These are phyloP conservation scores for Trichoderma erinaceum DNA, from an alignment of 495 filamentous ascomycete species.

Conservation along the genomic window DNA sequence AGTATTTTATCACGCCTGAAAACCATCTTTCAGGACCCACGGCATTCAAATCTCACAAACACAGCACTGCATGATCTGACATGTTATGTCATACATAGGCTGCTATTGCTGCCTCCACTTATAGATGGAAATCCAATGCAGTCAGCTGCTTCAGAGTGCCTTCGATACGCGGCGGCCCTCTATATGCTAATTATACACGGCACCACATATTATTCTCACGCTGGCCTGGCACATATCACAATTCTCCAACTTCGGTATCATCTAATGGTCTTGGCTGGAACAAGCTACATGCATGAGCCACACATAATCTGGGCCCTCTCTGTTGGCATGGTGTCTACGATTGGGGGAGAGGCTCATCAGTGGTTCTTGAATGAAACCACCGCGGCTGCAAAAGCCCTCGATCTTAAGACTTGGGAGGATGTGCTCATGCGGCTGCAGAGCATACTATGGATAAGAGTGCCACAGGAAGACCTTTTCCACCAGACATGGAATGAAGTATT, in stretches of 20 bases:
- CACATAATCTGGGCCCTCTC: constrained; percentile 36
- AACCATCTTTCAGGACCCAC: constrained; percentile 30
- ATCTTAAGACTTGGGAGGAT: constrained; percentile 26
- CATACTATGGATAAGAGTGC: constrained; percentile 33
- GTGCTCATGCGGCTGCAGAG: constrained; percentile 24
- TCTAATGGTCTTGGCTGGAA: constrained; percentile 24
- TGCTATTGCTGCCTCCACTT: constrained; percentile 30
- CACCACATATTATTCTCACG: constrained; percentile 47
- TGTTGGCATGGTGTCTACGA: constrained; percentile 36
- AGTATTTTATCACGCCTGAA: constrained; percentile 40
- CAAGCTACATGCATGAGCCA: constrained; percentile 18
- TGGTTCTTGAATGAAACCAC: constrained; percentile 27
- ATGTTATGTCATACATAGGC: constrained; percentile 43
- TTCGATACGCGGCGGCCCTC: constrained; percentile 40
- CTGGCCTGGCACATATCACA: constrained; percentile 30
- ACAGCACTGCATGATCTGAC: constrained; percentile 46
- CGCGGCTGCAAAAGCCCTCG: constrained; percentile 18
- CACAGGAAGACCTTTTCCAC: constrained; percentile 21
- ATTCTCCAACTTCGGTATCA: constrained; percentile 27
- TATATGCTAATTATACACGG: constrained; percentile 49
- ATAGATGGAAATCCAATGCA: not conserved
- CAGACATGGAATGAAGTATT: not conserved
- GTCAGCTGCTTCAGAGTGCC: constrained; percentile 34
- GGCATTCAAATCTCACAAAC: constrained; percentile 24
- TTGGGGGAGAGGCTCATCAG: constrained; percentile 24